Evolutionary conservation across 108 stramenopile species (phyloP), one percentile per base, ranked within the genome.

Genomic region (Hondaea fermentalgiana): DNA sequence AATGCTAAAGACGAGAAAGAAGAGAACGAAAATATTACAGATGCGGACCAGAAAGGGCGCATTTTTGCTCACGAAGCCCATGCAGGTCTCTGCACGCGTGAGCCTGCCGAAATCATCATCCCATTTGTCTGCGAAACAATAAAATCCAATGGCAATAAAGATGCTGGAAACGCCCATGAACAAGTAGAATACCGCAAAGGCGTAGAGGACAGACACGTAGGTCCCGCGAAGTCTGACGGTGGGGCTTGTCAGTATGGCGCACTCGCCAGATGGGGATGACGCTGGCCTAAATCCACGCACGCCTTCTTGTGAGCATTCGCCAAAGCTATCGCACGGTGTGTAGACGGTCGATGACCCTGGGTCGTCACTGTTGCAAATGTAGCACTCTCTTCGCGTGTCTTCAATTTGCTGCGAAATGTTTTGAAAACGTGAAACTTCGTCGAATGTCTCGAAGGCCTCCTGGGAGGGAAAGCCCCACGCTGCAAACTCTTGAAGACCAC

Each of bases 161-260:
- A 83, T 47, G n/a, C 43, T 6, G 51, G 43, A 83, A 17, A 83
- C 17, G 51, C 76, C 76, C 76, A 83, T 83, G 76, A 83, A 53
- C 19, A 83, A 16, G 51, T 83, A 83, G 23, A 83, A 83, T 12
- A 83, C 76, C 45, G 76, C 76, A 83, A 83, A 83, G 49, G 76
- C 76, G 23, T 83, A 83, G 6, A 83, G 51, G 25, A 83, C 76
- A 12, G 49, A 53, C 6, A 83, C 76, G 4, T 53, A 47, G 51
- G 76, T 83, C 12, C 76, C 76, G 51, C 76, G 76, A 8, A 83
- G 51, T 21, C 49, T 10, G 6, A 53, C 76, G 6, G 45, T 53
- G 19, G 76, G 76, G 4, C 51, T 47, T 6, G 45, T 47, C 51
- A 83, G 51, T 6, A 83, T 83, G n/a, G 8, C n/a, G 4, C 76